Percentiles rank a stretch among this genome's conserved stretches.
These are phyloP conservation scores for Planoprotostelium fungivorum DNA, from an alignment of 78 protist species.

Conservation along the genomic window DNA sequence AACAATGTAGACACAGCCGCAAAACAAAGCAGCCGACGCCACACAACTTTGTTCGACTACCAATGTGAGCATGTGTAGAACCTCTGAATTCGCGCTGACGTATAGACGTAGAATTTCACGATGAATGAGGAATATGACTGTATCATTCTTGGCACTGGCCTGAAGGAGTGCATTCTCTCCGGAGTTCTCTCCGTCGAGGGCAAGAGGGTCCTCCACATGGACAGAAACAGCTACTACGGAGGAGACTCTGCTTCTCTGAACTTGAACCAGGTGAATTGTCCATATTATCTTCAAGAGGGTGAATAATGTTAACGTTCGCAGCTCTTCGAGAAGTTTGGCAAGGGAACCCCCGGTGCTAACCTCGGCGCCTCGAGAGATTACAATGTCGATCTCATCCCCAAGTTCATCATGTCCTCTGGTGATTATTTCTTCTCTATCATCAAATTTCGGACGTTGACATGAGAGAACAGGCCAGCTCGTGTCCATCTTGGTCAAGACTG, in stretches of 20 bases:
- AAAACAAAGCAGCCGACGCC: too few relatives aligned
- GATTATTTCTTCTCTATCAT: not conserved
- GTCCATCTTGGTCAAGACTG: conserved; percentile 90
- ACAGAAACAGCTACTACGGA: conserved; percentile 98
- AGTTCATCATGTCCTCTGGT: conserved; percentile 94
- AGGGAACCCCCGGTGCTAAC: not conserved
- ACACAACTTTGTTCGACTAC: too few relatives aligned
- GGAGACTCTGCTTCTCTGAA: conserved; percentile 96
- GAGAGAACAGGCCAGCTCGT: conserved; percentile 74
- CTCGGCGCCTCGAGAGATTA: conserved; percentile 92
- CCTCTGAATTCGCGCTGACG: too few relatives aligned
- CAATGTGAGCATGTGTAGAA: too few relatives aligned
- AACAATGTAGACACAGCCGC: too few relatives aligned
- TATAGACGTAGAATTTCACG: too few relatives aligned
- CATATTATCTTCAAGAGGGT: conserved; percentile 55
- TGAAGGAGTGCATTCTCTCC: conserved; percentile 96
- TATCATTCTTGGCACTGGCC: conserved; percentile 96
- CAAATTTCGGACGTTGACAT: not conserved
- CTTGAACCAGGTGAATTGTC: conserved; percentile 62
- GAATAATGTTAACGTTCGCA: not conserved
- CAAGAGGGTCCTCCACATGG: conserved; percentile 95
- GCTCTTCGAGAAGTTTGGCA: conserved; percentile 54
- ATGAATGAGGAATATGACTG: conserved; percentile 91
- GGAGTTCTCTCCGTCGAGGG: conserved; percentile 93
- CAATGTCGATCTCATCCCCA: conserved; percentile 96